These are phyloP conservation scores for Paramyrothecium roridum DNA, from an alignment of 2,329 filamentous ascomycete genomes.

Conservation along the genomic window DNA sequence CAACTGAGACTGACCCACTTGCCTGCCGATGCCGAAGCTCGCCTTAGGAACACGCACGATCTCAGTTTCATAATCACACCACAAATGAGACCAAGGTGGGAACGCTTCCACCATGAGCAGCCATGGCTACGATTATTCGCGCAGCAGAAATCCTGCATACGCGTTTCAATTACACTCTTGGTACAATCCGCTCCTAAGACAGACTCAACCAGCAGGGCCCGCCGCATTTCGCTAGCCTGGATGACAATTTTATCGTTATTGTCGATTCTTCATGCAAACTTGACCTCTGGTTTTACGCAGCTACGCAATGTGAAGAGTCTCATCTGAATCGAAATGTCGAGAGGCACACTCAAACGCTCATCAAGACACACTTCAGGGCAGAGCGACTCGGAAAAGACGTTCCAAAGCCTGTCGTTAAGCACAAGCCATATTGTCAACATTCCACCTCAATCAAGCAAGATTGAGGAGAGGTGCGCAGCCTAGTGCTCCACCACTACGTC, in stretches of 20 bases:
- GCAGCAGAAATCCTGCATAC: constrained; percentile 40
- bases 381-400: too few relatives aligned
- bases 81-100: constrained; percentile 42
- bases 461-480: too few relatives aligned
- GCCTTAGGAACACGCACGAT: constrained; percentile 54
- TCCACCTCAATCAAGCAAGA: too few relatives aligned
- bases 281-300: constrained; percentile 34
- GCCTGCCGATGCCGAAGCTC: too few relatives aligned
- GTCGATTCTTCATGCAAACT: constrained; percentile 41
- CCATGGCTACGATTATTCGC: too few relatives aligned
- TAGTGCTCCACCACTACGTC: too few relatives aligned
- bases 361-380: too few relatives aligned
- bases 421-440: too few relatives aligned
- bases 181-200: constrained; percentile 48
- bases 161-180: constrained; percentile 34
- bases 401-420: too few relatives aligned
- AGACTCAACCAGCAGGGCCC: constrained; percentile 22
- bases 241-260: constrained; percentile 32
- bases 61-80: constrained; percentile 52
- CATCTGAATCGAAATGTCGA: too few relatives aligned
- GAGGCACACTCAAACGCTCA: too few relatives aligned
- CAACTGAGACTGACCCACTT: too few relatives aligned
- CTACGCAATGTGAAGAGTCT: constrained; percentile 27
- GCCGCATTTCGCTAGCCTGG: constrained; percentile 18
- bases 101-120: constrained; percentile 35